Conservation (phyloP, 139 green algal genomes). For the Haematococcus lacustris region DNA sequence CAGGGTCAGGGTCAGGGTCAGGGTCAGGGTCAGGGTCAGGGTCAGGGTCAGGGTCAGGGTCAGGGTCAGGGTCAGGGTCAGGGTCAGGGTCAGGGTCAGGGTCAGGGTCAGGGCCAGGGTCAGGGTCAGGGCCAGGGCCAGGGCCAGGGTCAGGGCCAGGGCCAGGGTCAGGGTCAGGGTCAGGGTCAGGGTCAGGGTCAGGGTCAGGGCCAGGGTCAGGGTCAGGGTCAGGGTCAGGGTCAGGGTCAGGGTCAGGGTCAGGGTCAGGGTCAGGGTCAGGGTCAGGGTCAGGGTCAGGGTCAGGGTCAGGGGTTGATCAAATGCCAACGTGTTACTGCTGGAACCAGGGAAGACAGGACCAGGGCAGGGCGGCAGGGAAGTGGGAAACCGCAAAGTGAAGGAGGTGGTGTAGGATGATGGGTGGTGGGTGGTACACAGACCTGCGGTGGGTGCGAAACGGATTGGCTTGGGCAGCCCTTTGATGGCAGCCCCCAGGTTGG, state of each 20-base stretch:
- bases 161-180: neutral
- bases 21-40: neutral
- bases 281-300: neutral
- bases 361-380: neutral
- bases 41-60: neutral
- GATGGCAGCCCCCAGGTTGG: constrained; percentile 44
- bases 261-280: neutral
- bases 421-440: constrained; percentile 10
- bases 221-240: too few species aligned
- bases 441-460: constrained; percentile 32
- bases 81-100: neutral
- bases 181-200: neutral
- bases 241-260: neutral
- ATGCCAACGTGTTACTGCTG: neutral
- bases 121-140: neutral
- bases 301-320: neutral
- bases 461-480: constrained; percentile 37
- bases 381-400: neutral
- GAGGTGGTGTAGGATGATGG: neutral
- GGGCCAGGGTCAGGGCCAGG: neutral
- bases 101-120: neutral
- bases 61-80: neutral
- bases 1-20: neutral
- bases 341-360: neutral
- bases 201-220: neutral